Conservation (phyloP, 2,329 filamentous ascomycete genomes). For the Nothophoma quercina region DNA sequence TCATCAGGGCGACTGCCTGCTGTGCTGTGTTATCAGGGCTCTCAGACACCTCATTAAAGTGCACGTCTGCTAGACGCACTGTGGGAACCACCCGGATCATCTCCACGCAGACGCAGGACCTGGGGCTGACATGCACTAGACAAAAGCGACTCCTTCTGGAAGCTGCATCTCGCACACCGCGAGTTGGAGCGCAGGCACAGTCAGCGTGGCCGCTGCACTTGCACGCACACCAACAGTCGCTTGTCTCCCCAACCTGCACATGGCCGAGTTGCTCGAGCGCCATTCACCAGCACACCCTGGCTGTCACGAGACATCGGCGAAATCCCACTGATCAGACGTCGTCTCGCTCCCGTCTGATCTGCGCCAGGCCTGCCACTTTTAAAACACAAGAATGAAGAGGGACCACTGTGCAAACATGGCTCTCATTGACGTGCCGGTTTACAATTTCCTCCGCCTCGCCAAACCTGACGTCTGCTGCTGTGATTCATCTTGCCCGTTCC, state of each 20-base stretch:
- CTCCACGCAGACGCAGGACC: slow-evolving; percentile 16
- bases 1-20: slow-evolving; percentile 18
- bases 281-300: slow-evolving; percentile 14
- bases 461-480: background rate
- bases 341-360: slow-evolving; percentile 24
- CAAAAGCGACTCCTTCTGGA: slow-evolving; percentile 10
- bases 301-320: slow-evolving; percentile 22
- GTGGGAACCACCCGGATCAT: slow-evolving; percentile 7
- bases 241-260: slow-evolving; percentile 8
- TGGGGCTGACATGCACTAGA: slow-evolving; percentile 15
- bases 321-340: slow-evolving; percentile 19
- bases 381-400: slow-evolving; percentile 12
- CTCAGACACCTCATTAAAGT: slow-evolving; percentile 20
- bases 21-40: slow-evolving; percentile 3
- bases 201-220: background rate
- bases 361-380: slow-evolving; percentile 18
- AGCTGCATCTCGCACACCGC: slow-evolving; percentile 8
- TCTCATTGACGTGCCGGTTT: background rate
- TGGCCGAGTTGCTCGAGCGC: slow-evolving; percentile 15
- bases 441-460: slow-evolving; percentile 14
- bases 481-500: slow-evolving; percentile 2
- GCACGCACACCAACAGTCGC: slow-evolving; percentile 1
- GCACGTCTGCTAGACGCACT: slow-evolving; percentile 7
- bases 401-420: slow-evolving; percentile 12
- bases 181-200: background rate